Evolutionary conservation across 2,329 filamentous ascomycete species (phyloP).

Genomic region (Fusarium proliferatum): DNA sequence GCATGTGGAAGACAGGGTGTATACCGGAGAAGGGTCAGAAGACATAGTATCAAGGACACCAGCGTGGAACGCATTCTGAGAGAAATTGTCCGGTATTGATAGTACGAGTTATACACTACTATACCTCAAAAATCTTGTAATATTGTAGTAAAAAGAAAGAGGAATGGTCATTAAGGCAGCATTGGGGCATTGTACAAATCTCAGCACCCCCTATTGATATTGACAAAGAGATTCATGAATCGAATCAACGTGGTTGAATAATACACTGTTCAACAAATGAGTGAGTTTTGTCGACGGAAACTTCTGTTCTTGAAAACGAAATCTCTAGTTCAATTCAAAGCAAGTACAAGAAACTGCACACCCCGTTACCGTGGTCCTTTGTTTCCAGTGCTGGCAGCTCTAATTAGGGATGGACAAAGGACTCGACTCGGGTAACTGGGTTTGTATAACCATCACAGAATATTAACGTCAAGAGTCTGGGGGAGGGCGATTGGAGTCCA

Average conservation of each 20-base stretch:
- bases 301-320: not conserved
- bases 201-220: not conserved
- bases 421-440: not conserved
- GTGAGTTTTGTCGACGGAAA: not conserved
- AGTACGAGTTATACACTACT: not conserved
- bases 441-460: not conserved
- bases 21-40: conserved; percentile 17
- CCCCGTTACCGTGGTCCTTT: not conserved
- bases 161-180: not conserved
- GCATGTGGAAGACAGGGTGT: conserved; percentile 30
- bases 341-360: not conserved
- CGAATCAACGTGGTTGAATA: not conserved
- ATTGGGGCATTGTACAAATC: not conserved
- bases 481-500: too few relatives aligned
- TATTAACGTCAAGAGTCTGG: not conserved
- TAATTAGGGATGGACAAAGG: not conserved
- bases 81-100: not conserved
- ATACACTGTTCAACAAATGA: not conserved
- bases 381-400: not conserved
- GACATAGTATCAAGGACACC: conserved; percentile 28
- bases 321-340: not conserved
- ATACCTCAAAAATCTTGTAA: not conserved
- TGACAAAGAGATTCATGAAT: not conserved
- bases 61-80: conserved; percentile 36
- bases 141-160: not conserved